Evolutionary conservation across 805 yeast species (phyloP).

Genomic region (Babjeviella inositovora): DNA sequence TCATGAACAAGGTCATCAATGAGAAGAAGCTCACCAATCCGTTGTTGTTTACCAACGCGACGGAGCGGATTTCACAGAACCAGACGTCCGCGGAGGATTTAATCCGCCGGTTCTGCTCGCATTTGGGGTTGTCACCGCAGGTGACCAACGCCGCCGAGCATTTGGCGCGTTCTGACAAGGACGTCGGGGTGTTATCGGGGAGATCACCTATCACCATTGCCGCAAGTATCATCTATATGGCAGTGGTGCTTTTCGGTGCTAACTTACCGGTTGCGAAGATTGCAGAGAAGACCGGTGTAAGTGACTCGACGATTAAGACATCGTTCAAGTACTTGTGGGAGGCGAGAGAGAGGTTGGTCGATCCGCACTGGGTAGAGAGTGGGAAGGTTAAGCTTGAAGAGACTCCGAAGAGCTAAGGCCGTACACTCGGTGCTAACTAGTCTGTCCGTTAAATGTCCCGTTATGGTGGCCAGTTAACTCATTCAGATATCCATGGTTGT

Average conservation of each 20-base stretch:
- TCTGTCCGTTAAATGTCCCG: too few species aligned
- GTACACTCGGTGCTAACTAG: neutral
- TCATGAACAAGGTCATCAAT: slow-evolving; percentile 47
- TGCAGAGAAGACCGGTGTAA: slow-evolving; percentile 86
- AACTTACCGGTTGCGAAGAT: slow-evolving; percentile 65
- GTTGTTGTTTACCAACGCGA: slow-evolving; percentile 24
- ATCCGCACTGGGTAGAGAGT: slow-evolving; percentile 58
- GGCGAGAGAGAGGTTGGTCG: slow-evolving; percentile 42
- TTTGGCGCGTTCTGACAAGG: slow-evolving; percentile 81
- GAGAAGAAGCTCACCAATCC: slow-evolving; percentile 39
- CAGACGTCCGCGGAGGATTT: slow-evolving; percentile 90
- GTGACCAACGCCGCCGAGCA: slow-evolving; percentile 87
- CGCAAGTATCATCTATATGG: slow-evolving; percentile 92
- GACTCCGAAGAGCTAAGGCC: slow-evolving; percentile 11
- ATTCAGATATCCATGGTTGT: too few species aligned
- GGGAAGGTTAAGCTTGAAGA: slow-evolving; percentile 43
- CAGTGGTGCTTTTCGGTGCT: slow-evolving; percentile 74
- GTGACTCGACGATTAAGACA: slow-evolving; percentile 94
- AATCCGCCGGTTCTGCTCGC: slow-evolving; percentile 92
- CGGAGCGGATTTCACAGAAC: slow-evolving; percentile 46
- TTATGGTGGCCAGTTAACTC: too few species aligned
- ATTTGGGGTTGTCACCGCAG: slow-evolving; percentile 71
- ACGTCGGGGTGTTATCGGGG: slow-evolving; percentile 88
- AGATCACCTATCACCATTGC: slow-evolving; percentile 95
- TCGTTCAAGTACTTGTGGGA: slow-evolving; percentile 73